Percentiles rank a stretch among this genome's conserved stretches.
Evolutionary conservation across 352 stramenopile genomes (phyloP).

Genomic region (Globisporangium parvum): DNA sequence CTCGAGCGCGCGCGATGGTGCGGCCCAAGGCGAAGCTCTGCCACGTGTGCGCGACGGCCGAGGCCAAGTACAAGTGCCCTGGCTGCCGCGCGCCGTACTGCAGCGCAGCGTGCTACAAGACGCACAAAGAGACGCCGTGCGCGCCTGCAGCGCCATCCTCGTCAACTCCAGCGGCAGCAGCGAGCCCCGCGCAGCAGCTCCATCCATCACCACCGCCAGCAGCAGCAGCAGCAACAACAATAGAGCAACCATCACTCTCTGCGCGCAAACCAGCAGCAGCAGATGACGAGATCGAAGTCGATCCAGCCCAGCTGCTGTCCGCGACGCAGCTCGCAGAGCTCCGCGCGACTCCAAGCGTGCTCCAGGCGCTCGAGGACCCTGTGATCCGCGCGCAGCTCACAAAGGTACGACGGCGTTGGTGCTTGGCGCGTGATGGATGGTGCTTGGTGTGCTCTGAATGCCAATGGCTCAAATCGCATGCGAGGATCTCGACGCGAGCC

Average conservation of each 20-base stretch:
- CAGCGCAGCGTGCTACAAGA: conserved; percentile 73
- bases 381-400: conserved; percentile 37
- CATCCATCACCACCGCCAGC: background rate
- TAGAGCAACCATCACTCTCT: conserved; percentile 4
- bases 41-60: conserved; percentile 35
- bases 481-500: background rate
- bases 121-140: conserved; percentile 69
- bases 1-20: conserved; percentile 19
- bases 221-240: background rate
- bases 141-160: conserved; percentile 11
- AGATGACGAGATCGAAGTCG: conserved; percentile 23
- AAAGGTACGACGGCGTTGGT: conserved; percentile 28
- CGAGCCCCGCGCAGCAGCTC: background rate
- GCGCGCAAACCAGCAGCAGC: conserved; percentile 6
- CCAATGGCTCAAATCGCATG: background rate
- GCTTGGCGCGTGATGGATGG: background rate
- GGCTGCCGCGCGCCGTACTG: conserved; percentile 67
- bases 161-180: conserved; percentile 1
- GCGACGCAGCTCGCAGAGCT: conserved; percentile 44
- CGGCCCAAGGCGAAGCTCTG: conserved; percentile 24
- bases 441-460: background rate
- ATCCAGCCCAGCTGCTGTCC: conserved; percentile 37
- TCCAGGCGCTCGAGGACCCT: conserved; percentile 41
- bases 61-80: conserved; percentile 85
- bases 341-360: conserved; percentile 24